Base-by-base conservation (phyloP, 495 filamentous ascomycete species). In the Penicillium cataractarum region DNA sequence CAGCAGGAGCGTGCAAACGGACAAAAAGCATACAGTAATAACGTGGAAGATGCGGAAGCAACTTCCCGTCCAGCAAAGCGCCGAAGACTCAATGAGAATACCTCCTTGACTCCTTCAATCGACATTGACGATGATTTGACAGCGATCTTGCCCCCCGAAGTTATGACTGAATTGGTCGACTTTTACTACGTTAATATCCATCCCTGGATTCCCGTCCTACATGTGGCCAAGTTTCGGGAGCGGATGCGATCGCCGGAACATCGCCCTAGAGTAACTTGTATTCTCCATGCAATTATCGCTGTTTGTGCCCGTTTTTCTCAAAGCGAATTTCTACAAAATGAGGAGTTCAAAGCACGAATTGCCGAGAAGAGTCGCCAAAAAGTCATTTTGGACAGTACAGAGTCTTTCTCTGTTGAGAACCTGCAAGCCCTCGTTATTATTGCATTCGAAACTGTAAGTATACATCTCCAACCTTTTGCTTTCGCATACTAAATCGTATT, bases 381-480 rank as follows among this genome's bases (percentile, higher is more conserved):
- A 40, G 64, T 69, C 4, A 60, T 70, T 10, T 33, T 67, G 15
- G 57, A 59, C 22, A 62, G 62, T 19, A 74, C 63, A 32, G 68
- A 74, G 55, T 54, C 62, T 2, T 66, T 74, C 33, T 74, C 71
- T 0, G 66, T 74, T 6, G 71, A 71, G 50, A 74, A 71, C 13
- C 35, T 74, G 27, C 71, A 74, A 57, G 71, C 71, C 0, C 51
- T 71, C 21, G 58, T 68, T 2, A 67, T 74, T 27, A 60, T 71
- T 42, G 66, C 71, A 0, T 74, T 74, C 56, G 68, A 73, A 42
- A 69, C 64, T 22, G 71, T 73, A 49, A 39, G 67, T 49, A 31
- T 17, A 33, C 50, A n/a, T 55, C 12, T 10, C 19, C 26, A 32
- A 15, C n/a, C 2, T 6, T 0, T 13, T 17, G 35, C 37, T 31